Evolutionary conservation across 139 green algal species (phyloP).

Genomic region (Gonium pectorale): DNA sequence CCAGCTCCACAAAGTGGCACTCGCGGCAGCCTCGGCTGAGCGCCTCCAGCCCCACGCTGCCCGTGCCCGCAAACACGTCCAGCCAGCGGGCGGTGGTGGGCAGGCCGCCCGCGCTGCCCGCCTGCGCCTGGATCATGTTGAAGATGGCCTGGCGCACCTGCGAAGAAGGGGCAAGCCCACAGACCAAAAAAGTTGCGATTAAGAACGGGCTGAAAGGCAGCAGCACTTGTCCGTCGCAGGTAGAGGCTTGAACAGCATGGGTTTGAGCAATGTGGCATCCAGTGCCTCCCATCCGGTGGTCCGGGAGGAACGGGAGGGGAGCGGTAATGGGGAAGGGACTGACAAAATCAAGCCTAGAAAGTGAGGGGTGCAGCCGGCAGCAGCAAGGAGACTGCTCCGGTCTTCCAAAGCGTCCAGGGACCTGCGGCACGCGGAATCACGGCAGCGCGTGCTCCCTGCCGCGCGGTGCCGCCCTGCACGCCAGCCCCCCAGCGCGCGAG

Average conservation of each 20-base stretch:
- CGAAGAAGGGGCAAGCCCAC: neutral
- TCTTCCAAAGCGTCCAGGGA: too few relatives aligned
- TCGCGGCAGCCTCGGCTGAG: slow-evolving; percentile 66
- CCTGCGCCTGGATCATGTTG: slow-evolving; percentile 77
- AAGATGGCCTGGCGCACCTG: slow-evolving; percentile 84
- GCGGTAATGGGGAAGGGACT: neutral
- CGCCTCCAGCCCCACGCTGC: slow-evolving; percentile 73
- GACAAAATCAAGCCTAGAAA: neutral
- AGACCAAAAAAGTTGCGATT: neutral
- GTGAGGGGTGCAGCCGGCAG: too few relatives aligned
- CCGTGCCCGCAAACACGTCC: slow-evolving; percentile 89
- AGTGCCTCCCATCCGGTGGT: too few relatives aligned
- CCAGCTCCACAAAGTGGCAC: slow-evolving; percentile 92
- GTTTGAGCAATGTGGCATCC: too few relatives aligned
- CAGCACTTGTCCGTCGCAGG: too few relatives aligned
- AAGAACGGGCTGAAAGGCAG: too few relatives aligned
- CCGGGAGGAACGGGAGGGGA: neutral
- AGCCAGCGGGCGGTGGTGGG: slow-evolving; percentile 75
- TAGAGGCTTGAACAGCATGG: too few relatives aligned
- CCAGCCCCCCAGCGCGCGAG: too few relatives aligned
- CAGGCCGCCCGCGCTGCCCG: slow-evolving; percentile 53
- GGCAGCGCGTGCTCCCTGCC: too few relatives aligned
- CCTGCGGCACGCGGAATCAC: too few relatives aligned
- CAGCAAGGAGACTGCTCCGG: too few relatives aligned
- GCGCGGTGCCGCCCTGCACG: too few relatives aligned